Percentiles rank a stretch among this genome's conserved stretches.
These are phyloP conservation scores for Golubevia pallescens DNA, from an alignment of 1,284 basidiomycete species.

Conservation along the genomic window DNA sequence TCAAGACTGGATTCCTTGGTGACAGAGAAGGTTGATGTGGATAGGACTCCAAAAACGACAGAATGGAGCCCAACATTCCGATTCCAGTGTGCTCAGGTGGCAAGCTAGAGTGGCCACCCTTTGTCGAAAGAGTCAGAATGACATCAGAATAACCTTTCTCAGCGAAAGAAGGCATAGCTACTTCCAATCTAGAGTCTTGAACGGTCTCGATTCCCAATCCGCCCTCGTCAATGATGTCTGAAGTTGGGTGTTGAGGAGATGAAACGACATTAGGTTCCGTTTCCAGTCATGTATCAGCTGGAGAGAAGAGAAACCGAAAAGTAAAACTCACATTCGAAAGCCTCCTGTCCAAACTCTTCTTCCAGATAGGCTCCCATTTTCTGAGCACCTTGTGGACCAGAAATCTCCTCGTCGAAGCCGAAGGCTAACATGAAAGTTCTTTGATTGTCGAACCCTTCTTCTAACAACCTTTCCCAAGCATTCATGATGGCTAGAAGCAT, in stretches of 20 bases:
- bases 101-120: slow-evolving; percentile 74
- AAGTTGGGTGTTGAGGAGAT: slow-evolving; percentile 27
- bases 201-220: slow-evolving; percentile 67
- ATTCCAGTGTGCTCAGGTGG: slow-evolving; percentile 67
- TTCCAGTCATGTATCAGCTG: no score
- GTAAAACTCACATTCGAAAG: slow-evolving; percentile 70
- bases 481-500: slow-evolving; percentile 24
- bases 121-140: slow-evolving; percentile 69
- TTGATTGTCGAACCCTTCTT: slow-evolving; percentile 21
- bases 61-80: slow-evolving; percentile 21
- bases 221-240: slow-evolving; percentile 65
- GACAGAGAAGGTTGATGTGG: background rate
- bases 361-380: no score
- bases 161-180: slow-evolving; percentile 68
- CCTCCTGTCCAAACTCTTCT: no score
- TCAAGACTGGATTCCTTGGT: no score
- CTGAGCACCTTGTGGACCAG: slow-evolving; percentile 56
- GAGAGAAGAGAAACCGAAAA: slow-evolving; percentile 63
- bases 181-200: slow-evolving; percentile 20
- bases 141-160: slow-evolving; percentile 75
- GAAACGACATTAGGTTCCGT: background rate
- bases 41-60: background rate
- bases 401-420: slow-evolving; percentile 65
- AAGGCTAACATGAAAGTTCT: slow-evolving; percentile 60
- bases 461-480: background rate